Percentiles rank a stretch among this genome's conserved stretches.
Conservation (phyloP, 331 rosid genomes). For the Rhamnella rubrinervis region DNA sequence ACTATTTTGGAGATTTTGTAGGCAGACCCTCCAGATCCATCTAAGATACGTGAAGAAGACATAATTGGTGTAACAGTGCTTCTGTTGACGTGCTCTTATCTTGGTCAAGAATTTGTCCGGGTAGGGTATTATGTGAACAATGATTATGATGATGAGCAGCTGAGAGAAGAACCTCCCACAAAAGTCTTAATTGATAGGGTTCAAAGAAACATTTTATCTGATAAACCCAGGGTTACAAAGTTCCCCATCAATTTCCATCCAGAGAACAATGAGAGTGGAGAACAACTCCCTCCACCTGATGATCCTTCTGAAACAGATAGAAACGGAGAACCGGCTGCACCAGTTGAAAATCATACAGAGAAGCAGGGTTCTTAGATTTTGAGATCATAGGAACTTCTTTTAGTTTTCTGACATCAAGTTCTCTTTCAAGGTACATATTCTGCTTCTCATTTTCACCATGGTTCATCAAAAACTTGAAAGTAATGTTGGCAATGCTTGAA, state of each 20-base stretch:
- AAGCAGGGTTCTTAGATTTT: constrained; percentile 38
- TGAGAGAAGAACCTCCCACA: constrained; percentile 85
- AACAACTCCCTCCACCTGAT: constrained; percentile 43
- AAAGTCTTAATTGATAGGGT: constrained; percentile 74
- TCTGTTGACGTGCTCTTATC: constrained; percentile 78
- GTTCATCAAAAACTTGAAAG: neutral
- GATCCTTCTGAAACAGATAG: constrained; percentile 36
- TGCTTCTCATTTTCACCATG: neutral
- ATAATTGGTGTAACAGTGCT: constrained; percentile 87
- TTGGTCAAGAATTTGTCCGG: constrained; percentile 83
- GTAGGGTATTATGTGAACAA: constrained; percentile 96
- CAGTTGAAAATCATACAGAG: constrained; percentile 36
- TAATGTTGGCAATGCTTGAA: neutral
- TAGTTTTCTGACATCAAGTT: neutral
- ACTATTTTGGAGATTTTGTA: constrained; percentile 21
- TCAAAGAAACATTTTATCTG: constrained; percentile 86
- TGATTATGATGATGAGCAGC: constrained; percentile 84
- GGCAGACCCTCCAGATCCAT: constrained; percentile 95
- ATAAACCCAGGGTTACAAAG: constrained; percentile 91
- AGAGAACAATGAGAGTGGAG: constrained; percentile 44
- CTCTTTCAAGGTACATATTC: constrained; percentile 10
- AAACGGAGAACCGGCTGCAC: constrained; percentile 32
- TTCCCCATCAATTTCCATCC: constrained; percentile 96
- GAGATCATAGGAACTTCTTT: neutral
- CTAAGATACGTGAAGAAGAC: constrained; percentile 94